Percentiles rank a stretch among this genome's conserved stretches.
These are phyloP conservation scores for Thielaviopsis populi DNA, from an alignment of 2,329 filamentous ascomycete genomes.

Conservation along the genomic window DNA sequence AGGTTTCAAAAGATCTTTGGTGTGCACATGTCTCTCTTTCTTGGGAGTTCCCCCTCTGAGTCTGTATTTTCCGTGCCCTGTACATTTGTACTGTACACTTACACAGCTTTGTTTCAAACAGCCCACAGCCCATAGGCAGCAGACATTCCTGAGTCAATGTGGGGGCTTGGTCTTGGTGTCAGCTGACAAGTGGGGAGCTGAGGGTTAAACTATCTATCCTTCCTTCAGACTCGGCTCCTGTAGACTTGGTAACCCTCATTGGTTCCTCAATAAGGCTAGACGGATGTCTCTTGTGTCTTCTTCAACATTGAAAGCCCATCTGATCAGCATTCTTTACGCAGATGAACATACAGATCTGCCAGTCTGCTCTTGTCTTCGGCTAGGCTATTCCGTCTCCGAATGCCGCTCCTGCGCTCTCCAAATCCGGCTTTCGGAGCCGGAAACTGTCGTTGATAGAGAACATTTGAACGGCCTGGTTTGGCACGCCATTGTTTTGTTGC, in stretches of 20 bases:
- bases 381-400: not conserved
- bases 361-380: not conserved
- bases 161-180: not conserved
- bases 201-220: not conserved
- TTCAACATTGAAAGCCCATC: too few species aligned
- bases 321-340: too few species aligned
- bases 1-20: not conserved
- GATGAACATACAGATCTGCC: too few species aligned
- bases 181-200: not conserved
- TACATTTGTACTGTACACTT: not conserved
- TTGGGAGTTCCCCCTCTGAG: not conserved
- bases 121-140: not conserved
- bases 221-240: not conserved
- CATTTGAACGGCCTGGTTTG: too few species aligned
- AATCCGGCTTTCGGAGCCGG: not conserved
- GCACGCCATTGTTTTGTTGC: not conserved
- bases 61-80: not conserved
- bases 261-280: too few species aligned
- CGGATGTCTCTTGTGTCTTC: too few species aligned
- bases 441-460: not conserved
- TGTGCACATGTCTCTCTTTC: conserved; percentile 1
- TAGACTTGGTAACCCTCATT: too few species aligned
- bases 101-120: not conserved
- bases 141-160: not conserved
- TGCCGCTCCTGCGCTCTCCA: not conserved